phyloP scores from a whole-genome alignment of 164 flowering plant species.

The Kingdonia uniflora region DNA sequence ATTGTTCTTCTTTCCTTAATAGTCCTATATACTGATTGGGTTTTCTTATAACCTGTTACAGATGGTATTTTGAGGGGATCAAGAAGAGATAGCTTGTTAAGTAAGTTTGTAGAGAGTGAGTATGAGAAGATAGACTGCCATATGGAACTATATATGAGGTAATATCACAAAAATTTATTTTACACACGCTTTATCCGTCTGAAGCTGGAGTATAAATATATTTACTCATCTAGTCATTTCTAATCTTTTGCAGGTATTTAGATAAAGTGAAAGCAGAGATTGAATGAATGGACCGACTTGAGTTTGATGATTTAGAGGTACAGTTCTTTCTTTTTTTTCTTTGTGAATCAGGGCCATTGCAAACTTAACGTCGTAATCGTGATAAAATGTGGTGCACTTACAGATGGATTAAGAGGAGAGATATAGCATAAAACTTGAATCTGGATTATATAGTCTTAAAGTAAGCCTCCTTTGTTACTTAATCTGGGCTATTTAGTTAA shows the following conservation, averaged over 20 bases:
- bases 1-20: not conserved
- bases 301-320: slow-evolving; percentile 93
- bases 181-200: too few species aligned
- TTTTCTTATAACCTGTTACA: slow-evolving; percentile 16
- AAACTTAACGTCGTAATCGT: not conserved
- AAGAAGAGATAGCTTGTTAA: slow-evolving; percentile 83
- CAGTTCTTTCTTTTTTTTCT: not conserved
- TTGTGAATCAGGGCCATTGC: not conserved
- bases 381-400: slow-evolving; percentile 4
- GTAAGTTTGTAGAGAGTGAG: slow-evolving; percentile 92
- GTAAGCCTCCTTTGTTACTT: slow-evolving; percentile 16
- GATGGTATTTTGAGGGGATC: slow-evolving; percentile 87
- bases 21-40: not conserved
- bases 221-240: too few species aligned
- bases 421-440: slow-evolving; percentile 75
- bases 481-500: too few species aligned
- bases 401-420: slow-evolving; percentile 96
- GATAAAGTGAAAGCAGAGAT: slow-evolving; percentile 76
- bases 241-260: slow-evolving; percentile 46
- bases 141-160: slow-evolving; percentile 95
- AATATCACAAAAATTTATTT: not conserved
- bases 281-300: slow-evolving; percentile 54
- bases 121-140: slow-evolving; percentile 94
- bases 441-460: slow-evolving; percentile 95
- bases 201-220: too few species aligned